phyloP scores from a whole-genome alignment of 2,329 filamentous ascomycete genomes.

The Daldinia sp. region DNA sequence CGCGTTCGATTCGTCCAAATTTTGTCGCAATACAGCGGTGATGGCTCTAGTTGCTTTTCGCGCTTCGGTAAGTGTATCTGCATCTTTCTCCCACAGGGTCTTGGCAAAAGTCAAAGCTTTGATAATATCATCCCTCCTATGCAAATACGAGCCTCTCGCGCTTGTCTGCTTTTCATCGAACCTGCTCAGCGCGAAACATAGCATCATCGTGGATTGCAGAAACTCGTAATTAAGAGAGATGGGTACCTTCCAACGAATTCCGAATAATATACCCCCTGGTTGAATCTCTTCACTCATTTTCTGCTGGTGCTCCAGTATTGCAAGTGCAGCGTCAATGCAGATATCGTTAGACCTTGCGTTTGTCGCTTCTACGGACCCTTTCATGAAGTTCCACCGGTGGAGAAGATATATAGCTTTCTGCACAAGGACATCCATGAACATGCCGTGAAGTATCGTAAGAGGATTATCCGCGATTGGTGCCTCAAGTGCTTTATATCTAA shows the following conservation, averaged over 20 bases:
- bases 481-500: slow-evolving; percentile 1
- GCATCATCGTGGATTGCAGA: slow-evolving; percentile 2
- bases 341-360: neutral
- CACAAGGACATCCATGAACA: neutral
- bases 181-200: neutral
- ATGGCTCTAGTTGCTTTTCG: neutral
- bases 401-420: slow-evolving; percentile 1
- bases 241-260: neutral
- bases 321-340: neutral
- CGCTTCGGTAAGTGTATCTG: neutral
- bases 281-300: neutral
- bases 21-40: neutral
- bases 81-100: neutral
- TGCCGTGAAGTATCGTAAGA: neutral
- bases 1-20: neutral
- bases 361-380: neutral
- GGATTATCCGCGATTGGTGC: neutral
- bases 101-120: neutral
- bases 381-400: slow-evolving; percentile 1
- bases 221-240: slow-evolving; percentile 1
- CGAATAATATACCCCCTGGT: neutral
- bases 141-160: neutral
- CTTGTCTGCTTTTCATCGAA: neutral
- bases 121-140: neutral
- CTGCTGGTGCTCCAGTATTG: neutral